A percentile compares a stretch with the other conserved stretches of the same genome.
Conservation (phyloP, 1,139 yeast genomes). For the Saccharomyces hybrid region DNA sequence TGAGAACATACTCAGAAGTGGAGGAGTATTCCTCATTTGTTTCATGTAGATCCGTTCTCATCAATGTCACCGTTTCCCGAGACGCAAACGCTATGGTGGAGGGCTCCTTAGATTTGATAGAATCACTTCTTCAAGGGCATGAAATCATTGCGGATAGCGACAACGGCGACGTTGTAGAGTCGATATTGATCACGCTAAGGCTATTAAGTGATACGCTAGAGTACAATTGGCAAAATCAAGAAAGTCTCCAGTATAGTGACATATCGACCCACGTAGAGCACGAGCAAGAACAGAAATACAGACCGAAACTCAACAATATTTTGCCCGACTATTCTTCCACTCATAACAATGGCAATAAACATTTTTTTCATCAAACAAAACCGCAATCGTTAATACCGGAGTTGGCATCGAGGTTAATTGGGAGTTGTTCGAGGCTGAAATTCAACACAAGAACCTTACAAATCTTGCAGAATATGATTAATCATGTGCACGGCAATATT, state of each 20-base stretch:
- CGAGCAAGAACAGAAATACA: constrained; percentile 11
- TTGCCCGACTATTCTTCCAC: constrained; percentile 24
- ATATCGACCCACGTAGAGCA: constrained; percentile 4
- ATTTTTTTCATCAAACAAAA: constrained; percentile 21
- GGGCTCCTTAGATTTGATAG: constrained; percentile 18
- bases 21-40: constrained; percentile 24
- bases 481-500: constrained; percentile 12
- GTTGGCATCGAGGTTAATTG: constrained; percentile 18
- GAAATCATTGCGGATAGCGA: constrained; percentile 12
- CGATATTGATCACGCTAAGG: constrained; percentile 22
- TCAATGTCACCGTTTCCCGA: constrained; percentile 26
- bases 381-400: constrained; percentile 19
- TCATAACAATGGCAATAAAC: constrained; percentile 6
- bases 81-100: constrained; percentile 20
- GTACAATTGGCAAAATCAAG: constrained; percentile 21
- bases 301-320: constrained; percentile 14
- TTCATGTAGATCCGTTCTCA: constrained; percentile 23
- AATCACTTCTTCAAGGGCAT: constrained; percentile 18
- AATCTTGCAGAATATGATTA: constrained; percentile 20
- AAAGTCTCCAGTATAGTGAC: constrained; percentile 1
- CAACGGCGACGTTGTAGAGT: constrained; percentile 16
- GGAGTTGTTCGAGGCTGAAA: constrained; percentile 18
- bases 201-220: constrained; percentile 27
- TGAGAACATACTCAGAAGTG: constrained; percentile 22
- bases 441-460: constrained; percentile 19